Evolutionary conservation across 495 filamentous ascomycete genomes (phyloP), one percentile per base, ranked within the genome.

Genomic region (Trichoderma orchidacearum): DNA sequence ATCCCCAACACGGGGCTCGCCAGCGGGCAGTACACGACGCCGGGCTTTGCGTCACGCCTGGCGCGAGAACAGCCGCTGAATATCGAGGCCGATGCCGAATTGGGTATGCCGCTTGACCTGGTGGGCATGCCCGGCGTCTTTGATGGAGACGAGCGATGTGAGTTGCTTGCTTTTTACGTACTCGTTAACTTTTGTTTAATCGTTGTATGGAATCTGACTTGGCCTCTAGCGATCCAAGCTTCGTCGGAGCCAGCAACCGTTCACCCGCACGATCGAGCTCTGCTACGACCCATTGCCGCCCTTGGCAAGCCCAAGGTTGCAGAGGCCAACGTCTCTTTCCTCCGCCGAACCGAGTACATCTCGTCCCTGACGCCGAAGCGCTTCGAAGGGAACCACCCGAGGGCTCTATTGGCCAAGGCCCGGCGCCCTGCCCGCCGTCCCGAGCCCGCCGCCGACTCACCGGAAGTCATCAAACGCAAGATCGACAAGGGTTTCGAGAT

Each of bases 101-200:
- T 96, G 57, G 93, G 94, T 32, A 96, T 98, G 92, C 89, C 89
- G 35, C 82, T 98, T 68, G 92, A 98, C 67, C 73, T 98, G 45
- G 85, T 96, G 41, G 93, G 94, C 60, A 85, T 97, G 68, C 94
- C 94, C 5, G 87, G 90, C 0, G 81, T 97, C 41, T 96, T 97
- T 65, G 81, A 97, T 60, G 91, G 91, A 55, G 89, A 98, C 71
- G 93, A 98, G 75, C 87, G 85, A 70, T 87, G 93, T 96, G 77
- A 62, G 90, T 80, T 18, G 31, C 23, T 18, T 57, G 30, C 9
- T 17, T 28, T 18, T 21, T 29, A n/a, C 52, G 1, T 29, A 12
- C 59, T 3, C 21, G 45, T 2, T 0, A 12, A 15, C 7, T 30
- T 27, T 27, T 9, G 13, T 27, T 25, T 27, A 5, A 8, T n/a